Evolutionary conservation across 2,329 filamentous ascomycete genomes (phyloP), one percentile per base, ranked within the genome.

Genomic region (Ciborinia camelliae): DNA sequence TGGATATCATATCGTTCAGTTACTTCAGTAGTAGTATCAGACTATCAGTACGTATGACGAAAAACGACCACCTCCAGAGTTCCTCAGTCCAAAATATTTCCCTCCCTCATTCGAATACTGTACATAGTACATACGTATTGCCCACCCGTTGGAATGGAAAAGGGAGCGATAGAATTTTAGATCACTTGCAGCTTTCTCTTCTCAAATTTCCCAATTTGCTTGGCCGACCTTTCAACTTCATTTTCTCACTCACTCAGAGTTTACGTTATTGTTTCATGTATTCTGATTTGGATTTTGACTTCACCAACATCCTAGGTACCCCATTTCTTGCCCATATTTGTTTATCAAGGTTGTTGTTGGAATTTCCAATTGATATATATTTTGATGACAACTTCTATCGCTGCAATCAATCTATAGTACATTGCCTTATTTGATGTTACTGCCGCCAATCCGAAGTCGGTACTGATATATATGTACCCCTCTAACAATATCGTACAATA

Each of bases 401-500:
- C 32, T 30, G 37, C 37, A n/a, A 39, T 32, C 54, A 58, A 45
- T 45, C 45, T 45, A 28, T 12, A 57, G 39, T 28, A 57, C 54
- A 57, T 47, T 58, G 18, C 55, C 20, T 47, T 35, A 4, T 47
- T 58, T 58, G 55, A 47, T 58, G 55, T 47, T 58, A 58, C 59
- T 53, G 30, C 48, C 37, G 48, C 48, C 59, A 23, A 53, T 23
- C 59, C 47, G 48, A 53, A 62, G 48, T 35, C 47, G 55, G 52
- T 47, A 26, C 51, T 28, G 41, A n/a, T n/a, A 28, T 48, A 48
- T 45, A 59, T 59, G 55, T 59, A 62, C 59, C 59, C 48, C 48
- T 62, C 47, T 48, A 62, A 53, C 35, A 26, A 52, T 18, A 62
- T 62, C 35, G 59, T 54, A 62, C 59, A 62, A 52, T 26, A 62